phyloP scores from a whole-genome alignment of 805 yeast genomes.

The Blastobotrys chiropterorum region DNA sequence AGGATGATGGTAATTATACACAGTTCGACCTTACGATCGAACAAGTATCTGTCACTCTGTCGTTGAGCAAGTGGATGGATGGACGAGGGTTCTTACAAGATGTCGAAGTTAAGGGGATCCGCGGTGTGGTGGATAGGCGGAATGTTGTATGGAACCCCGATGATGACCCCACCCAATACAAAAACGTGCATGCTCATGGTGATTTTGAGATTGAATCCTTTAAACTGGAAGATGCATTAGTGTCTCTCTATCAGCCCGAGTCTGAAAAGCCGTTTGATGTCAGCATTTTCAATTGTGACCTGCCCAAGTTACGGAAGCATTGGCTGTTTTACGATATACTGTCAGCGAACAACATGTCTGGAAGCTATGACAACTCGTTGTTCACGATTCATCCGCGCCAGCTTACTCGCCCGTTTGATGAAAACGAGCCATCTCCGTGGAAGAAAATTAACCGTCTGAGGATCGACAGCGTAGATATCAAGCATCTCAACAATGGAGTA shows the following conservation, averaged over 20 bases:
- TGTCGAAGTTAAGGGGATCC: conserved; percentile 71
- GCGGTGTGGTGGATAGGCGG: conserved; percentile 91
- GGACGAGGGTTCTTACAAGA: conserved; percentile 84
- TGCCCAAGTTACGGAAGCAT: conserved; percentile 76
- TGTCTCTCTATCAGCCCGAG: conserved; percentile 73
- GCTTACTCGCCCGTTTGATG: conserved; percentile 33
- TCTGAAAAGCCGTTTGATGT: conserved; percentile 73
- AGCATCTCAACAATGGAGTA: conserved; percentile 83
- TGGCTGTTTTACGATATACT: conserved; percentile 88
- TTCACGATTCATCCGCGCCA: conserved; percentile 86
- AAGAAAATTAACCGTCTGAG: conserved; percentile 68
- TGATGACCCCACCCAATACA: conserved; percentile 78
- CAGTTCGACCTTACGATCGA: conserved; percentile 91
- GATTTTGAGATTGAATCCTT: conserved; percentile 89
- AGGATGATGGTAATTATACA: conserved; percentile 88
- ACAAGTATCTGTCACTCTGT: conserved; percentile 70
- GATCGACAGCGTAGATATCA: conserved; percentile 78
- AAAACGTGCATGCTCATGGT: conserved; percentile 68
- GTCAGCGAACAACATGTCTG: conserved; percentile 79
- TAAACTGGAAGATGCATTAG: conserved; percentile 75
- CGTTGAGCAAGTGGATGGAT: conserved; percentile 80
- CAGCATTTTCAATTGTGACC: conserved; percentile 79
- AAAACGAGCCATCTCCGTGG: conserved; percentile 36
- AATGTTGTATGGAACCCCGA: conserved; percentile 77
- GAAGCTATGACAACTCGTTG: conserved; percentile 86